These are phyloP conservation scores for Mycena haematopus DNA, from an alignment of 768 basidiomycete species.

Conservation along the genomic window DNA sequence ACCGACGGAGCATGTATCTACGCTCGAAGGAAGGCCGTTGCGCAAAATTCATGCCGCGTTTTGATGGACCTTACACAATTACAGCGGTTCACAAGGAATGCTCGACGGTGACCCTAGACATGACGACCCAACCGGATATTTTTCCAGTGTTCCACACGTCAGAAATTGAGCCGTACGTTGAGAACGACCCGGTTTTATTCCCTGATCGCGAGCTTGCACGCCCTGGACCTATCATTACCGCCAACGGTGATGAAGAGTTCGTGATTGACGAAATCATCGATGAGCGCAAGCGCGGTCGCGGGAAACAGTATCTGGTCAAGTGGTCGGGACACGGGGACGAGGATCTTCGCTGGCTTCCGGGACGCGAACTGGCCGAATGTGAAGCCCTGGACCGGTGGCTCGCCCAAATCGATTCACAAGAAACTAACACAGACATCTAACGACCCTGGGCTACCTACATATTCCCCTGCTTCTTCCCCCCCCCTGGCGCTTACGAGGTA, in stretches of 20 bases:
- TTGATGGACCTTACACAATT: constrained; percentile 38
- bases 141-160: constrained; percentile 43
- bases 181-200: constrained; percentile 30
- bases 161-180: constrained; percentile 30
- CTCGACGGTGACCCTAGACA: constrained; percentile 34
- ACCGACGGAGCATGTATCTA: constrained; percentile 34
- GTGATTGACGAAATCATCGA: background rate
- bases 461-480: too few species aligned
- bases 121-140: constrained; percentile 29
- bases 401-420: too few species aligned
- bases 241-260: background rate
- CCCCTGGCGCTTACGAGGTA: too few species aligned
- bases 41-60: constrained; percentile 47
- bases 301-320: background rate
- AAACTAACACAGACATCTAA: too few species aligned
- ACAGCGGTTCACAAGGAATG: constrained; percentile 23
- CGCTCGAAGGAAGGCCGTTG: constrained; percentile 30
- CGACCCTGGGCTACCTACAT: too few species aligned
- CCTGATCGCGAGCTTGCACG: background rate
- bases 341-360: too few species aligned
- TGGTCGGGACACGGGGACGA: background rate
- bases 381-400: too few species aligned
- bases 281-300: background rate
- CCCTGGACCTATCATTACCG: constrained; percentile 33
- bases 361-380: too few species aligned